Base-by-base conservation (phyloP, 202 grass and related monocot genomes). In the Bolboschoenoplectus hybrid region DNA sequence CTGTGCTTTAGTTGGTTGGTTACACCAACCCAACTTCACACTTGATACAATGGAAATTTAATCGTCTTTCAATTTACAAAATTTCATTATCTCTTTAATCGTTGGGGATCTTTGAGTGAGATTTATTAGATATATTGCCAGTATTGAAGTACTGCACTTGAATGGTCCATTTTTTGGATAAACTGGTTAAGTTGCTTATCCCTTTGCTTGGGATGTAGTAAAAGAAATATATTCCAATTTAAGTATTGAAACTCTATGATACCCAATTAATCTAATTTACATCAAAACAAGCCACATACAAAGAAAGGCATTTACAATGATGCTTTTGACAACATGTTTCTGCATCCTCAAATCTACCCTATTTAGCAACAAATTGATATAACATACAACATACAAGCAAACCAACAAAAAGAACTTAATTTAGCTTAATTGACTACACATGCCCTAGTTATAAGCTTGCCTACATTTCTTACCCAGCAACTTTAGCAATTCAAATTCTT, bases 351-450 rank as follows among this genome's bases (percentile, higher is more conserved):
- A 58, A 1, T 17, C 17, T 58, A 58, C 55, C 55, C 55, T 13
- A n/a, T 58, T 16, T 58, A 58, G 26, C 55, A 58, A 58, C 55
- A 58, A 11, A 58, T 4, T 58, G 26, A 26, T 26, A 26, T 26
- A 26, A 26, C 26, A 58, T 51, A 49, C 70, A 50, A 74, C 45
- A 52, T 74, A 34, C 19, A 74, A 74, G 71, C 46, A 50, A 49
- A 74, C 5, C 71, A 47, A 51, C 5, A 74, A 51, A 74, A 51
- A 8, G 2, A 12, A 71, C 16, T 51, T 19, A 10, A 35, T 74
- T 74, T 71, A 51, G 19, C 47, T 52, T 13, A 32, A 9, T 34
- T 50, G 14, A 45, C 40, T 71, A 71, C 64, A 39, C 40, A 45
- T n/a, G 40, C 45, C 34, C 67, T 45, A 71, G 67, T 71, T 17